Evolutionary conservation across 306 rosid species (phyloP).

Genomic region (Trifolium subterraneum): DNA sequence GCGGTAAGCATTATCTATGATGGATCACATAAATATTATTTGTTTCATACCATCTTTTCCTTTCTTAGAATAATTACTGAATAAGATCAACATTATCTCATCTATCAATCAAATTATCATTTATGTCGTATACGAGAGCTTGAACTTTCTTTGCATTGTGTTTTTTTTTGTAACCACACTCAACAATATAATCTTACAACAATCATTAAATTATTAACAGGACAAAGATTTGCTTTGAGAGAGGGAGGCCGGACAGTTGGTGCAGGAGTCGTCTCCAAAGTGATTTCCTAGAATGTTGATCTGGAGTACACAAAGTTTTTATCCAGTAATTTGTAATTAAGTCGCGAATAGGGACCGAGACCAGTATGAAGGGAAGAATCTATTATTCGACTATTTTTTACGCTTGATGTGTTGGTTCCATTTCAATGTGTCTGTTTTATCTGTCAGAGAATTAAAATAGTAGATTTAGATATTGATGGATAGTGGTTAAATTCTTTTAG

Average conservation of each 20-base stretch:
- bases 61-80: constrained; percentile 4
- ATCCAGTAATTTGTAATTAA: constrained; percentile 40
- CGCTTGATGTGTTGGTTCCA: constrained; percentile 31
- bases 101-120: no score
- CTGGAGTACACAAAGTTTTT: constrained; percentile 18
- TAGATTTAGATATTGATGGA: constrained; percentile 23
- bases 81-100: neutral
- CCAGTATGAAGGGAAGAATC: constrained; percentile 35
- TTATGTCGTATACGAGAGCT: no score
- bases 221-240: constrained; percentile 89
- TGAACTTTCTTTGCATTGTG: no score
- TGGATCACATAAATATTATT: constrained; percentile 1
- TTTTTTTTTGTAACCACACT: neutral
- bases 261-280: constrained; percentile 91
- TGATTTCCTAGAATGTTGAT: constrained; percentile 54
- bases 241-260: constrained; percentile 96
- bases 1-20: constrained; percentile 53
- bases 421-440: constrained; percentile 35
- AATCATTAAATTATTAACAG: constrained; percentile 50
- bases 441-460: constrained; percentile 27
- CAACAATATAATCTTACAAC: constrained; percentile 24
- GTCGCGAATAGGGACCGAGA: constrained; percentile 25
- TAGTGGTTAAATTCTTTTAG: constrained; percentile 9
- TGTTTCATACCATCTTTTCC: neutral
- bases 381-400: constrained; percentile 25